Base-by-base conservation (phyloP, 352 stramenopile genomes). In the Pythium oligandrum region DNA sequence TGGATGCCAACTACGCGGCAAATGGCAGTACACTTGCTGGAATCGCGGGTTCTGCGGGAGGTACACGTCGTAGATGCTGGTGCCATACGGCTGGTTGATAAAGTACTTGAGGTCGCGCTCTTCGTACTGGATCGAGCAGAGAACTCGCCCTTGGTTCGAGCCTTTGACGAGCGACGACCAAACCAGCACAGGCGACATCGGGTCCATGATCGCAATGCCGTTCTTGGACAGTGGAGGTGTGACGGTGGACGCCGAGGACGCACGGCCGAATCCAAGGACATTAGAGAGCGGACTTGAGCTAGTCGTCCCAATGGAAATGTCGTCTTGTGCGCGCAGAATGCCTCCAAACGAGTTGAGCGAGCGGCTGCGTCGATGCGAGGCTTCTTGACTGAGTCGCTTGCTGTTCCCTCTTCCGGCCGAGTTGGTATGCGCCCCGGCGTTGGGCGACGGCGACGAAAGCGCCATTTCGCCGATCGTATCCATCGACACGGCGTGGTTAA, bases 11-110 rank as follows among this genome's bases (percentile, higher is more conserved):
- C 73, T 87, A n/a, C 81, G 65, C 6, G 83, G 83, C 31, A 92
- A 69, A 52, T 89, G 80, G 51, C 73, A 81, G 51, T 90, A 93
- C 3, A 72, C 66, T 4, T 88, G 73, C 56, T 87, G 68, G 50
- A 93, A 93, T 26, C 83, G 68, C 46, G 76, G 75, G 54, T 93
- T 91, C 56, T 93, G 81, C 4, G 83, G 83, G 40, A 90, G 50
- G 26, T 90, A 90, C 4, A 92, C 78, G 39, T 90, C 78, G 53
- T 91, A 78, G 38, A 91, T 82, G 55, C 71, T 73, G 1, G 76
- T 91, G 2, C 82, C 78, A 54, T 86, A 87, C 40, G 81, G 75
- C 45, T 88, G 64, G 32, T 82, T 84, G n/a, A 79, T 64, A 17
- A 91, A 58, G 34, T 70, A 77, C 48, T 76, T 73, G 3, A 88